Percentiles rank a stretch among this genome's conserved stretches.
Evolutionary conservation across 805 yeast species (phyloP).

Genomic region (Starmerella geochares): DNA sequence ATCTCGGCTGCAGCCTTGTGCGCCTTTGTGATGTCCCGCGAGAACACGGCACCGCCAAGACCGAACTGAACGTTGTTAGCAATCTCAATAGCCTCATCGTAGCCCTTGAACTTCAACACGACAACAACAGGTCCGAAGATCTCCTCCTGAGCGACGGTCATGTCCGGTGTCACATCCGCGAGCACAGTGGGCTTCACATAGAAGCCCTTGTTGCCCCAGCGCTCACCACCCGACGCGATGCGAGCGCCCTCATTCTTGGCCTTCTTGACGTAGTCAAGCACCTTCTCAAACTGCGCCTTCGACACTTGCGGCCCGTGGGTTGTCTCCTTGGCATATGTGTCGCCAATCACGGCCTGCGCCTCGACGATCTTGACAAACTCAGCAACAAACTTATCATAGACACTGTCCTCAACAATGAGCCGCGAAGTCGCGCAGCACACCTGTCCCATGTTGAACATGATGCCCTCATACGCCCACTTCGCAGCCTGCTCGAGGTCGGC

Average conservation of each 20-base stretch:
- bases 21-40: constrained; percentile 64
- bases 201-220: constrained; percentile 49
- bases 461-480: constrained; percentile 65
- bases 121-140: constrained; percentile 92
- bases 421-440: constrained; percentile 94
- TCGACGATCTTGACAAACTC: constrained; percentile 46
- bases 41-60: constrained; percentile 68
- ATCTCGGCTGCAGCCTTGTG: constrained; percentile 62
- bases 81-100: constrained; percentile 64
- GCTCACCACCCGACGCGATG: constrained; percentile 72
- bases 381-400: constrained; percentile 65
- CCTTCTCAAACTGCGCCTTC: constrained; percentile 63
- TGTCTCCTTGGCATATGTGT: constrained; percentile 67
- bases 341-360: constrained; percentile 52
- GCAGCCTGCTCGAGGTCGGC: constrained; percentile 71
- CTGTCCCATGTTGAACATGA: constrained; percentile 90
- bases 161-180: constrained; percentile 64
- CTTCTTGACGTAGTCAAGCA: constrained; percentile 60
- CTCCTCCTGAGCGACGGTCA: constrained; percentile 75
- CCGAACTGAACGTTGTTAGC: constrained; percentile 83
- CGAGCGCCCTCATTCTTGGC: constrained; percentile 70
- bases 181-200: constrained; percentile 65
- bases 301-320: constrained; percentile 93
- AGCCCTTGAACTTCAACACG: constrained; percentile 66
- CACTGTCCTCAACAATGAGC: constrained; percentile 71